Conservation (phyloP, 345 rosid species). For the Capsella bursapastoris region DNA sequence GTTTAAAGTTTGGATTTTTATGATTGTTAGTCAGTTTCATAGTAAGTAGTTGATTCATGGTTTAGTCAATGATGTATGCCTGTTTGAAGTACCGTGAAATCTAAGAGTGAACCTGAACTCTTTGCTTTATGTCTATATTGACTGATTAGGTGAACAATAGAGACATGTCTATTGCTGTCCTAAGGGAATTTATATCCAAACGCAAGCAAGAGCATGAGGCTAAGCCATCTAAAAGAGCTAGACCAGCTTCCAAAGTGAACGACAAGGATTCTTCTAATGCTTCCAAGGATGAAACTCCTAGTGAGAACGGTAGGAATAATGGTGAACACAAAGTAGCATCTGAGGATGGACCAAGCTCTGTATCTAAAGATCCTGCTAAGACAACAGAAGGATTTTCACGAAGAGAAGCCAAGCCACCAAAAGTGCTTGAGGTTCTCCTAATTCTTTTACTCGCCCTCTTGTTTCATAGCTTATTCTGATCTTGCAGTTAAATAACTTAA, state of each 20-base stretch:
- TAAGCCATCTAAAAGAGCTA: slow-evolving; percentile 56
- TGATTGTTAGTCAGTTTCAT: not conserved
- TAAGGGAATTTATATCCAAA: slow-evolving; percentile 73
- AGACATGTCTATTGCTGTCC: slow-evolving; percentile 88
- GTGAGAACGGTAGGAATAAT: slow-evolving; percentile 34
- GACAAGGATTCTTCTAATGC: slow-evolving; percentile 50
- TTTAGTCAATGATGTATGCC: not conserved
- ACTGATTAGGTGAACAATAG: slow-evolving; percentile 82
- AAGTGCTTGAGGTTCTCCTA: slow-evolving; percentile 81
- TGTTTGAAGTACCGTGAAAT: not conserved
- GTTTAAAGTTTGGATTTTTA: not conserved
- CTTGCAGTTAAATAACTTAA: not conserved
- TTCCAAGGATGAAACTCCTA: slow-evolving; percentile 46
- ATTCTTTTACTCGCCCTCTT: slow-evolving; percentile 8
- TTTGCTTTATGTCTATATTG: not conserved
- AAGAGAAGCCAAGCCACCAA: slow-evolving; percentile 67
- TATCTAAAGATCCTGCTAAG: slow-evolving; percentile 50
- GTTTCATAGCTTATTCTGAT: not conserved
- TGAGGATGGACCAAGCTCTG: slow-evolving; percentile 30
- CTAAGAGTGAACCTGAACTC: not conserved
- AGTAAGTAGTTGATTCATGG: not conserved
- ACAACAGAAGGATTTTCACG: slow-evolving; percentile 48
- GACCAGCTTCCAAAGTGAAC: slow-evolving; percentile 47
- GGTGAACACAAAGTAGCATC: slow-evolving; percentile 55
- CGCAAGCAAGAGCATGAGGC: slow-evolving; percentile 75